These are phyloP conservation scores for Nannochloropsis oceanica DNA, from an alignment of 108 stramenopile genomes.

Conservation along the genomic window DNA sequence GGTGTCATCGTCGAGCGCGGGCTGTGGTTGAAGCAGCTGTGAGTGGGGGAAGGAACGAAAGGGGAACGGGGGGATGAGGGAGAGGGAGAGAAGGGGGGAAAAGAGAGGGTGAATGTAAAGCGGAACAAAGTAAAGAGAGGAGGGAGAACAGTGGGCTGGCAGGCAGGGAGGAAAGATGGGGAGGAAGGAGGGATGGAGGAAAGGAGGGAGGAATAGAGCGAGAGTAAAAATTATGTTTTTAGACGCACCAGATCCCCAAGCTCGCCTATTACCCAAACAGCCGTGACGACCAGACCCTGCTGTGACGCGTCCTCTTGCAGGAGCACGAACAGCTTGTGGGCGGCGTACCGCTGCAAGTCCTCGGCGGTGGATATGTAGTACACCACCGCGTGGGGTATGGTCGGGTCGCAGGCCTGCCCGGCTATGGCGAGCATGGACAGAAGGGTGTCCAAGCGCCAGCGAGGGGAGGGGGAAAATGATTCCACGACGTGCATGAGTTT, in stretches of 20 bases:
- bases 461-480: slow-evolving; percentile 65
- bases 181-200: not conserved
- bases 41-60: too few relatives aligned
- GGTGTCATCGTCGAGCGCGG: not conserved
- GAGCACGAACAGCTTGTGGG: slow-evolving; percentile 75
- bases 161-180: not conserved
- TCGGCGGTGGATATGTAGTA: slow-evolving; percentile 59
- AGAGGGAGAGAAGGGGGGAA: too few relatives aligned
- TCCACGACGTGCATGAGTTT: slow-evolving; percentile 71
- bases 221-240: not conserved
- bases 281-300: slow-evolving; percentile 61
- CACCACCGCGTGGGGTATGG: slow-evolving; percentile 53
- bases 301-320: slow-evolving; percentile 72
- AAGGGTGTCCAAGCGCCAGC: slow-evolving; percentile 81
- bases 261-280: slow-evolving; percentile 89
- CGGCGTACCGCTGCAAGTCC: slow-evolving; percentile 64
- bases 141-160: not conserved
- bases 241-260: slow-evolving; percentile 45
- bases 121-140: not conserved
- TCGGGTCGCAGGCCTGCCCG: slow-evolving; percentile 58
- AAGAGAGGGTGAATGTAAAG: too few relatives aligned
- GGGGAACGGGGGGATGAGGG: too few relatives aligned
- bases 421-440: slow-evolving; percentile 91
- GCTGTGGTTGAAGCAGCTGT: not conserved
- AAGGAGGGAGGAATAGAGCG: not conserved